Conservation (phyloP, 129 eudicot genomes). For the Flaveria sonorensis region DNA sequence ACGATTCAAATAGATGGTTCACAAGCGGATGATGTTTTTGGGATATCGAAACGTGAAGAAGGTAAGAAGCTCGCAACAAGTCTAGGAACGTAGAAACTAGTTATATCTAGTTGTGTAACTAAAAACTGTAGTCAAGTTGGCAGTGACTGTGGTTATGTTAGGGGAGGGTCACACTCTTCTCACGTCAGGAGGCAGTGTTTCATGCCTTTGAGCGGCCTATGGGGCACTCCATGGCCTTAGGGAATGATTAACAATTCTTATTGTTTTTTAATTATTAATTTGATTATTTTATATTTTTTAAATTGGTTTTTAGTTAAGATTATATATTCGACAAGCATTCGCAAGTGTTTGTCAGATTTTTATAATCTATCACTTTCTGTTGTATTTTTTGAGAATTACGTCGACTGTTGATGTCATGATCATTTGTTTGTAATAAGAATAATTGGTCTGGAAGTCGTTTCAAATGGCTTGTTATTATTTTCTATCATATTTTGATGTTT, state of each 20-base stretch:
- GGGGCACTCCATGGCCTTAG: no score
- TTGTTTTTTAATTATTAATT: background rate
- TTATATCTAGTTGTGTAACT: no score
- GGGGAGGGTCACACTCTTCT: no score
- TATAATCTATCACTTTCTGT: background rate
- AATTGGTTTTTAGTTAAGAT: background rate
- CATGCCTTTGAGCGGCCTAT: no score
- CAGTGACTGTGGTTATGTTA: no score
- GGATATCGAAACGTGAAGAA: conserved; percentile 27
- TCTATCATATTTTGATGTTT: no score
- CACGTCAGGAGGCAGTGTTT: no score
- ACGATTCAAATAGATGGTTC: conserved; percentile 32
- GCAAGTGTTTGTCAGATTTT: background rate
- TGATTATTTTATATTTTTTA: background rate
- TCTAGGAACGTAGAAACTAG: conserved; percentile 25
- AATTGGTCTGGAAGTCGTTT: background rate
- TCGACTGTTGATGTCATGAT: background rate
- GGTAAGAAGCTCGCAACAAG: conserved; percentile 26
- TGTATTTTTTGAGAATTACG: background rate
- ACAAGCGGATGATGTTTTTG: conserved; percentile 41
- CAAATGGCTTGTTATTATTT: background rate
- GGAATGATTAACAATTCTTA: background rate
- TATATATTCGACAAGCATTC: background rate
- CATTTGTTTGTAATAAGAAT: background rate
- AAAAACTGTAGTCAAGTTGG: no score